phyloP scores from a whole-genome alignment of 805 yeast genomes.

The Candida glaebosa region DNA sequence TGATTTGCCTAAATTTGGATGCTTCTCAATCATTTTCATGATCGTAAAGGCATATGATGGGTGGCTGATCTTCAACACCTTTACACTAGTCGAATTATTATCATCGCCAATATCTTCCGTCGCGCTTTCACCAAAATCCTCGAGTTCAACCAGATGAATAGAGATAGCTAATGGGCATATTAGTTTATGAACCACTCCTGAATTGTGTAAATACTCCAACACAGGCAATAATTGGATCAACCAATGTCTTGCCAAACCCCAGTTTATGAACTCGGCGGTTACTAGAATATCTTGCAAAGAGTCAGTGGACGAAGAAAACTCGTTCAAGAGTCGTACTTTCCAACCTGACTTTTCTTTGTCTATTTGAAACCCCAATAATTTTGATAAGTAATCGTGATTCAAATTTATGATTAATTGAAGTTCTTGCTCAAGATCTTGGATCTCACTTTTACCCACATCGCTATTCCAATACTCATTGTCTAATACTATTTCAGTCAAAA shows the following conservation, averaged over 20 bases:
- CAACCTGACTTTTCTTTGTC: conserved; percentile 54
- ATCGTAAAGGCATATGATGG: conserved; percentile 46
- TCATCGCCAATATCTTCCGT: conserved; percentile 4
- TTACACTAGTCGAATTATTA: conserved; percentile 37
- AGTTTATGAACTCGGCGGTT: conserved; percentile 61
- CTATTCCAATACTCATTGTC: conserved; percentile 68
- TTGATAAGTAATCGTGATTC: conserved; percentile 62
- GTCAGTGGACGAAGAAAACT: conserved; percentile 51
- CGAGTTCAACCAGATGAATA: conserved; percentile 18
- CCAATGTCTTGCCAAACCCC: conserved; percentile 85
- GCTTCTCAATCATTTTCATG: conserved; percentile 22
- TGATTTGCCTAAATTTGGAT: conserved; percentile 14
- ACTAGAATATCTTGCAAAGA: conserved; percentile 63
- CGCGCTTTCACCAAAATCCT: conserved; percentile 21
- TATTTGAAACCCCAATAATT: conserved; percentile 70
- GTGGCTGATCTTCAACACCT: conserved; percentile 55
- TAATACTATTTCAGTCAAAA: conserved; percentile 67
- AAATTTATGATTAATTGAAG: conserved; percentile 57
- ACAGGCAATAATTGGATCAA: conserved; percentile 82
- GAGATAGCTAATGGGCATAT: conserved; percentile 55
- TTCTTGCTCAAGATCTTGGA: conserved; percentile 74
- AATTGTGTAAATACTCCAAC: conserved; percentile 76
- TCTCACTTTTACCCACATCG: conserved; percentile 65
- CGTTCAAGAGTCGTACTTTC: conserved; percentile 68
- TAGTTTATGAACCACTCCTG: conserved; percentile 75